phyloP scores from a whole-genome alignment of 75 land plant genomes.

The Pseudotsuga menziesii region DNA sequence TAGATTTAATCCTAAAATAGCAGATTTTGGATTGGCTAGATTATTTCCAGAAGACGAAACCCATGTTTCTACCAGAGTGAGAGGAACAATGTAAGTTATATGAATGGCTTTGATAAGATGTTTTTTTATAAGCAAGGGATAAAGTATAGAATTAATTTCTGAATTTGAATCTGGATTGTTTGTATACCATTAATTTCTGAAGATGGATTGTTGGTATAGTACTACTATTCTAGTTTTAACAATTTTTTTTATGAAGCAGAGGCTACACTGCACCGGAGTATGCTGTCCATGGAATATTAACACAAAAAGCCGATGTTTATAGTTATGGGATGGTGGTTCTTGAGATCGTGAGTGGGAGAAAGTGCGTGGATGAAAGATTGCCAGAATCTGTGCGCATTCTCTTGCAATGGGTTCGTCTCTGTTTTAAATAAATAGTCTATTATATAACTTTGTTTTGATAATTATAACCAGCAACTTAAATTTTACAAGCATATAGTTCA shows the following conservation, averaged over 20 bases:
- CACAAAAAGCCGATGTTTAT: constrained; percentile 16
- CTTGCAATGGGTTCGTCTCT: neutral
- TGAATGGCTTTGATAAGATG: too few species aligned
- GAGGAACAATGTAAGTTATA: constrained; percentile 15
- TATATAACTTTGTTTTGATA: neutral
- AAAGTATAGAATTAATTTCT: too few species aligned
- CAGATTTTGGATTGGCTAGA: constrained; percentile 27
- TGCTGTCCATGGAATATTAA: neutral
- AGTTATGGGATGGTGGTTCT: constrained; percentile 22
- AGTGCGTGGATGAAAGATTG: constrained; percentile 3
- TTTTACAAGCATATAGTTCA: too few species aligned
- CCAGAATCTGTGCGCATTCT: neutral
- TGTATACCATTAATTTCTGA: too few species aligned
- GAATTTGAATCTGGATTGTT: too few species aligned
- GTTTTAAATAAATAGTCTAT: neutral
- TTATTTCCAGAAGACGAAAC: constrained; percentile 17
- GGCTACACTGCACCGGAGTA: constrained; percentile 16
- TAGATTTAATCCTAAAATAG: constrained; percentile 26
- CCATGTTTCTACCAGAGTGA: constrained; percentile 18
- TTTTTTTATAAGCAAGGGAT: neutral
- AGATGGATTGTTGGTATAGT: neutral
- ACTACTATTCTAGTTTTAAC: neutral
- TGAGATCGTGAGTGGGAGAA: constrained; percentile 9
- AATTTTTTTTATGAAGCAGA: neutral
- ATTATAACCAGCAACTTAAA: neutral